Conservation (phyloP, 2,329 filamentous ascomycete genomes). For the Leptoxyphium fumago region DNA sequence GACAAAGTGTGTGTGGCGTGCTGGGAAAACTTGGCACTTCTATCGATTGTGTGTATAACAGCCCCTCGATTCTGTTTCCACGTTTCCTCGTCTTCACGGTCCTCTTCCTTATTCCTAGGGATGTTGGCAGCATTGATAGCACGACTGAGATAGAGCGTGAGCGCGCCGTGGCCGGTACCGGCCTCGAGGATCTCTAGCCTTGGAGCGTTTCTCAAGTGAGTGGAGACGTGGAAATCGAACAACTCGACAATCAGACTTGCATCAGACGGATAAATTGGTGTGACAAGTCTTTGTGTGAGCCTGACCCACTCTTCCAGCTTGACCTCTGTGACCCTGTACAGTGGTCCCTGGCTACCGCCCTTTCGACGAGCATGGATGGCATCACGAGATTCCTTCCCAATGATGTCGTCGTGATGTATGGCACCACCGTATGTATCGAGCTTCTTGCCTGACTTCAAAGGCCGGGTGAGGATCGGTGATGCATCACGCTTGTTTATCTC, state of each 20-base stretch:
- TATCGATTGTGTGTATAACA: constrained; percentile 62
- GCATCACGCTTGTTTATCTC: constrained; percentile 21
- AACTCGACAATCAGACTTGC: constrained; percentile 61
- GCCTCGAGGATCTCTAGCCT: constrained; percentile 67
- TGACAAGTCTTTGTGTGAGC: constrained; percentile 54
- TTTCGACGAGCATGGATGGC: constrained; percentile 33
- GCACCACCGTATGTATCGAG: constrained; percentile 33
- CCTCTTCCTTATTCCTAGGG: constrained; percentile 10
- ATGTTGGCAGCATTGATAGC: constrained; percentile 62
- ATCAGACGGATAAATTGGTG: constrained; percentile 64
- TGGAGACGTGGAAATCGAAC: constrained; percentile 54
- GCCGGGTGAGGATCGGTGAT: constrained; percentile 25
- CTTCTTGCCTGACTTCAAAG: constrained; percentile 20
- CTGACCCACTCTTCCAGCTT: constrained; percentile 61
- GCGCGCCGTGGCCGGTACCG: constrained; percentile 68
- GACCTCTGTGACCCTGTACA: constrained; percentile 47
- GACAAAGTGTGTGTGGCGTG: constrained; percentile 51
- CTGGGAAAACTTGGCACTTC: constrained; percentile 44
- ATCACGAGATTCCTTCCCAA: constrained; percentile 48
- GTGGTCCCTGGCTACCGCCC: constrained; percentile 22
- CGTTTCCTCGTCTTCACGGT: constrained; percentile 11
- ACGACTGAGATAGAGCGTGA: constrained; percentile 61
- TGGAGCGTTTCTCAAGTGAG: constrained; percentile 1
- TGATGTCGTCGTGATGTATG: constrained; percentile 41
- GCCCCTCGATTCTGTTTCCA: constrained; percentile 41